Evolutionary conservation across 2,329 filamentous ascomycete species (phyloP).

Genomic region (Biscogniauxia marginata): DNA sequence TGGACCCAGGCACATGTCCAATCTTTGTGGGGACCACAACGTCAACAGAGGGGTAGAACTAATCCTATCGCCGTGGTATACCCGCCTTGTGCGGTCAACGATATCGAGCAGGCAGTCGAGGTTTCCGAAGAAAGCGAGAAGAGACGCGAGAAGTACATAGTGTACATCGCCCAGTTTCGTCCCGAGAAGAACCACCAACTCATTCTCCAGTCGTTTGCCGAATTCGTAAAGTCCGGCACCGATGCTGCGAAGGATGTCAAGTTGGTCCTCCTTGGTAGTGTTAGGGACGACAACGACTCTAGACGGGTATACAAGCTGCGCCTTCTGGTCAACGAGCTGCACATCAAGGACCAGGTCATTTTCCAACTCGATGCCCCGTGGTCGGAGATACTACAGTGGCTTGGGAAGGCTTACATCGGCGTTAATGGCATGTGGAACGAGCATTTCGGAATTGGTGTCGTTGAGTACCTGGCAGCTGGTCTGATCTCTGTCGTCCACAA

Average conservation of each 20-base stretch:
- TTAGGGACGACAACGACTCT: constrained; percentile 79
- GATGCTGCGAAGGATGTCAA: constrained; percentile 55
- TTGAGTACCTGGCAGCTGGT: constrained; percentile 96
- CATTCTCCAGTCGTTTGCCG: constrained; percentile 79
- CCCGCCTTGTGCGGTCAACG: constrained; percentile 86
- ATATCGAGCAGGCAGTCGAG: constrained; percentile 73
- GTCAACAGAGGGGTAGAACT: constrained; percentile 41
- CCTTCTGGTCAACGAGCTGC: constrained; percentile 80
- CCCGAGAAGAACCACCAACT: constrained; percentile 95
- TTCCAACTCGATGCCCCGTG: constrained; percentile 91
- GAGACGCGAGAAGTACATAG: constrained; percentile 66
- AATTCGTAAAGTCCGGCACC: constrained; percentile 62
- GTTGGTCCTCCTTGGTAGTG: constrained; percentile 85
- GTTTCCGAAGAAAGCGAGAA: constrained; percentile 69
- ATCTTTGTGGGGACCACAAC: constrained; percentile 70
- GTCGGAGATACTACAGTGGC: constrained; percentile 79
- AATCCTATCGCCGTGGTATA: constrained; percentile 75
- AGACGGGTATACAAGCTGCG: constrained; percentile 86
- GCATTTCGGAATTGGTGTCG: constrained; percentile 97
- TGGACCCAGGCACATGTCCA: constrained; percentile 89
- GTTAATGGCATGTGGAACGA: constrained; percentile 99
- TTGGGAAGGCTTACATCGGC: constrained; percentile 75
- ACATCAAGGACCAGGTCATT: constrained; percentile 78
- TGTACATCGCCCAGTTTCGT: constrained; percentile 97
- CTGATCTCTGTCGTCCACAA: constrained; percentile 91